Evolutionary conservation across 192 early-diverging fungal genomes (phyloP).

Genomic region (Linnemannia elongata): DNA sequence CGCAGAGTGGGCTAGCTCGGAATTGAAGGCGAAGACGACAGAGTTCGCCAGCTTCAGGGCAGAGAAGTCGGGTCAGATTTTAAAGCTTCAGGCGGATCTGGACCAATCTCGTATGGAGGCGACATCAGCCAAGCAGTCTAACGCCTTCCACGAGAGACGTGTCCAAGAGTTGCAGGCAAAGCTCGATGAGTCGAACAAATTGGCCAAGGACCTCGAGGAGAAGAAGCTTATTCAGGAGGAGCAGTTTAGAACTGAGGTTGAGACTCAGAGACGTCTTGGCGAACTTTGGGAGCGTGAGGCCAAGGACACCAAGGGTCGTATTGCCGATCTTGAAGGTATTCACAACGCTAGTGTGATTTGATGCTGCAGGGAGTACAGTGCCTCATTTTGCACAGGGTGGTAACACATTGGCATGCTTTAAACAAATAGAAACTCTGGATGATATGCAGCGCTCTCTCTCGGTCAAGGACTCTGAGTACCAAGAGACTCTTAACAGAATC

Average conservation of each 20-base stretch:
- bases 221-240: slow-evolving; percentile 65
- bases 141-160: slow-evolving; percentile 64
- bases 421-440: slow-evolving; percentile 37
- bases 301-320: slow-evolving; percentile 64
- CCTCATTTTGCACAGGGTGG: neutral
- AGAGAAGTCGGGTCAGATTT: slow-evolving; percentile 64
- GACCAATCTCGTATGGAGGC: slow-evolving; percentile 61
- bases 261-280: slow-evolving; percentile 71
- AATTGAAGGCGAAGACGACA: slow-evolving; percentile 69
- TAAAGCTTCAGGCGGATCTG: slow-evolving; percentile 59
- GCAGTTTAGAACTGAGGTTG: slow-evolving; percentile 78
- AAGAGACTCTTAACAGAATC: slow-evolving; percentile 22
- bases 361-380: no score
- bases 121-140: slow-evolving; percentile 61
- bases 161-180: slow-evolving; percentile 62
- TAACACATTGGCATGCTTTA: no score
- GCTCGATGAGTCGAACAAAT: slow-evolving; percentile 56
- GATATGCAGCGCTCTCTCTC: slow-evolving; percentile 35
- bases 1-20: slow-evolving; percentile 76
- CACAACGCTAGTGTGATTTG: neutral
- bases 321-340: slow-evolving; percentile 66
- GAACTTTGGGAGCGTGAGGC: slow-evolving; percentile 72
- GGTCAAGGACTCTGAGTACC: slow-evolving; percentile 32
- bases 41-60: slow-evolving; percentile 67
- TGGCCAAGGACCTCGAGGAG: slow-evolving; percentile 58